Conservation (phyloP, 495 filamentous ascomycete genomes). For the Penicillium manginii region DNA sequence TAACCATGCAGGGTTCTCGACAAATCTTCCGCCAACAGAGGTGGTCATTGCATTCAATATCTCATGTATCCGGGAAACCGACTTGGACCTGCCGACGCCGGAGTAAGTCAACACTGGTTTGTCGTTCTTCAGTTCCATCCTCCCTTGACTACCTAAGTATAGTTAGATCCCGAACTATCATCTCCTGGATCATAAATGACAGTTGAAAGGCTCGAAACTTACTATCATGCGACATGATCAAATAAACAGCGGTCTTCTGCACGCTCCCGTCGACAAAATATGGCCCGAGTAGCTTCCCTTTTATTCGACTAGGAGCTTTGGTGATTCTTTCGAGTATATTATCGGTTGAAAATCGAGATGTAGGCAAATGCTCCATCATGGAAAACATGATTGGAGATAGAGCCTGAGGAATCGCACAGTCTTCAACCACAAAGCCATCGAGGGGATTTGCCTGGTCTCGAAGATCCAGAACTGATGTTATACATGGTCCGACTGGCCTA, state of each 20-base stretch:
- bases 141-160: background rate
- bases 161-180: background rate
- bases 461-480: background rate
- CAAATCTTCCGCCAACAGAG: background rate
- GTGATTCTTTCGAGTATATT: no score
- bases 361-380: background rate
- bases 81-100: slow-evolving; percentile 14
- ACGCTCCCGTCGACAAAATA: slow-evolving; percentile 58
- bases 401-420: background rate
- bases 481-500: background rate
- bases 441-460: background rate
- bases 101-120: slow-evolving; percentile 39
- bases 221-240: slow-evolving; percentile 74
- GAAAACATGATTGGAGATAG: background rate
- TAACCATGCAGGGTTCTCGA: background rate
- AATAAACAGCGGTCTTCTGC: slow-evolving; percentile 64
- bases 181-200: slow-evolving; percentile 53
- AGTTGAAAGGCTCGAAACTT: slow-evolving; percentile 52
- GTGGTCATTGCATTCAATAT: background rate
- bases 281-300: slow-evolving; percentile 58
- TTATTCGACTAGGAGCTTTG: slow-evolving; percentile 44
- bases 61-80: background rate
- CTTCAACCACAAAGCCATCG: background rate
- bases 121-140: background rate
- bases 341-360: no score